These are phyloP conservation scores for Komagataella populi DNA, from an alignment of 805 yeast genomes.

Conservation along the genomic window DNA sequence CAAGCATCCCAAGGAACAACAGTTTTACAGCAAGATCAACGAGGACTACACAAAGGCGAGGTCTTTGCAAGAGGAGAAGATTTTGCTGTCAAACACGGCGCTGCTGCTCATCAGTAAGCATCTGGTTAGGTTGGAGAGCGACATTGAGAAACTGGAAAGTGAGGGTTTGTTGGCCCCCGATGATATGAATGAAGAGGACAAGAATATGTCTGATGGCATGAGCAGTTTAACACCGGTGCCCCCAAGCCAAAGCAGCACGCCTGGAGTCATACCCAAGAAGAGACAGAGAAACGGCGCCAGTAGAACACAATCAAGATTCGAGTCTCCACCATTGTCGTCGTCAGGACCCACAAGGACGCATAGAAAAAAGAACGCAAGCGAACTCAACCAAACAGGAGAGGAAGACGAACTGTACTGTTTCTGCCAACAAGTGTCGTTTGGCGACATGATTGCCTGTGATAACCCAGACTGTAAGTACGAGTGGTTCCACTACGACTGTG, in stretches of 20 bases:
- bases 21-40: slow-evolving; percentile 47
- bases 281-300: slow-evolving; percentile 1
- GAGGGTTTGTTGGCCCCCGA: slow-evolving; percentile 68
- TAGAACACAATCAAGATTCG: background rate
- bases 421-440: slow-evolving; percentile 85
- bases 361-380: background rate
- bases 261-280: background rate
- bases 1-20: slow-evolving; percentile 72
- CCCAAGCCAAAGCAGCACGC: background rate
- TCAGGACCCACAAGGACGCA: background rate
- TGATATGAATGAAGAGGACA: slow-evolving; percentile 11
- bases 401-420: slow-evolving; percentile 72
- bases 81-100: slow-evolving; percentile 71
- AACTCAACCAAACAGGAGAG: slow-evolving; percentile 28
- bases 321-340: background rate
- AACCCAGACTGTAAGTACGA: slow-evolving; percentile 46
- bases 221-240: background rate
- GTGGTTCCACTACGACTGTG: slow-evolving; percentile 66
- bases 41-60: slow-evolving; percentile 51
- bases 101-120: slow-evolving; percentile 68
- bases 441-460: slow-evolving; percentile 52
- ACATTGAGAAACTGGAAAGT: slow-evolving; percentile 58
- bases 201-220: background rate
- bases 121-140: slow-evolving; percentile 56
- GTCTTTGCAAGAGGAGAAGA: slow-evolving; percentile 63